Conservation (phyloP, 805 yeast species). For the Nakazawaea wickerhamii region DNA sequence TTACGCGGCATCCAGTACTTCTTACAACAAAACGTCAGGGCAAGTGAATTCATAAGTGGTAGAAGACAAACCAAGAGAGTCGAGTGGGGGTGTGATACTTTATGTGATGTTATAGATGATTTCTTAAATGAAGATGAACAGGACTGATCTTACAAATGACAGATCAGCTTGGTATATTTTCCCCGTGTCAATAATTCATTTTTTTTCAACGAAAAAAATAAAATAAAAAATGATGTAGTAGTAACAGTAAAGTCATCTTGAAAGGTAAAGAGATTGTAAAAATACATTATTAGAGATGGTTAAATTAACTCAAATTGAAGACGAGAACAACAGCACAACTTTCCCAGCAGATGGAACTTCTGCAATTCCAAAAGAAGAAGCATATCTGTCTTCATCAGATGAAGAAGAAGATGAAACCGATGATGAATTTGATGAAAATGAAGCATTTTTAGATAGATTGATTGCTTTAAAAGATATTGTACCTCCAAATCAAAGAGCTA, state of each 20-base stretch:
- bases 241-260: no score
- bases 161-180: background rate
- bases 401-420: slow-evolving; percentile 55
- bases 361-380: slow-evolving; percentile 30
- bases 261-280: no score
- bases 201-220: background rate
- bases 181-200: slow-evolving; percentile 2
- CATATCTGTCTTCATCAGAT: slow-evolving; percentile 29
- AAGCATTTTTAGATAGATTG: slow-evolving; percentile 81
- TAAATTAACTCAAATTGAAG: slow-evolving; percentile 68
- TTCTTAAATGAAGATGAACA: slow-evolving; percentile 20
- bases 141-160: background rate
- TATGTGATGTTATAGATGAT: slow-evolving; percentile 49
- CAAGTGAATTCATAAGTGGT: slow-evolving; percentile 45
- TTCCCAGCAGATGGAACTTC: slow-evolving; percentile 22
- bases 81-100: slow-evolving; percentile 59
- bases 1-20: slow-evolving; percentile 65
- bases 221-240: no score
- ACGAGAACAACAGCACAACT: slow-evolving; percentile 28
- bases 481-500: slow-evolving; percentile 76
- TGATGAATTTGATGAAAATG: slow-evolving; percentile 78
- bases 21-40: slow-evolving; percentile 39
- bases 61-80: slow-evolving; percentile 51
- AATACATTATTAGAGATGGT: slow-evolving; percentile 70
- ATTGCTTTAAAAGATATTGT: slow-evolving; percentile 88